Evolutionary conservation across 306 rosid species (phyloP).

Genomic region (Astragalus membranaceus): DNA sequence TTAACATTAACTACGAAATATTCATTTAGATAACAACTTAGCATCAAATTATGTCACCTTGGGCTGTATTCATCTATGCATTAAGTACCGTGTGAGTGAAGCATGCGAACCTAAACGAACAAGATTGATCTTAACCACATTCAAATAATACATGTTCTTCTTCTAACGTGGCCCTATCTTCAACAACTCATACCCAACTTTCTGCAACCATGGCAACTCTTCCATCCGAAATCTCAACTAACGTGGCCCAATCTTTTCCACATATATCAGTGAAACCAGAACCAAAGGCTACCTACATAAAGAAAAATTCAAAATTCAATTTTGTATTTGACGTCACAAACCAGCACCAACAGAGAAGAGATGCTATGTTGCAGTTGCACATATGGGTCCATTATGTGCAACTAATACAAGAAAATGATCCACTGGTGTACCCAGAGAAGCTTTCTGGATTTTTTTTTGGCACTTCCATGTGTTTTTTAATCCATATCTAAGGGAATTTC

Average conservation of each 20-base stretch:
- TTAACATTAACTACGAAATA: background rate
- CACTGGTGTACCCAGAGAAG: constrained; percentile 54
- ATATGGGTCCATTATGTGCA: constrained; percentile 88
- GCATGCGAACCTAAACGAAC: constrained; percentile 4
- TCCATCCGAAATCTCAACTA: constrained; percentile 53
- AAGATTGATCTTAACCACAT: constrained; percentile 13
- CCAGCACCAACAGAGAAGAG: background rate
- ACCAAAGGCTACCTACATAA: constrained; percentile 63
- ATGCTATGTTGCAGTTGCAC: constrained; percentile 21
- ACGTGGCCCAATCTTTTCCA: constrained; percentile 95
- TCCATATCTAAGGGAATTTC: too few species aligned
- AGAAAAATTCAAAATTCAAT: constrained; percentile 14
- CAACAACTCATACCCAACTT: constrained; percentile 70
- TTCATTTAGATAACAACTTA: background rate
- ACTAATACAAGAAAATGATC: constrained; percentile 59
- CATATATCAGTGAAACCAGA: constrained; percentile 76
- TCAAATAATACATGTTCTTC: constrained; percentile 51
- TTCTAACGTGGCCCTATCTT: constrained; percentile 45
- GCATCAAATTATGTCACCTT: constrained; percentile 14
- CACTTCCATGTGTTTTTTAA: constrained; percentile 66
- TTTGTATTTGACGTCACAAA: constrained; percentile 5
- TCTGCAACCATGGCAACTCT: constrained; percentile 55
- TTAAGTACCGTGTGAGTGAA: constrained; percentile 23
- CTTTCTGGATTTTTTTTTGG: constrained; percentile 56
- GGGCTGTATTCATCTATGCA: too few species aligned